Conservation (phyloP, 768 basidiomycete species). For the Dioszegia aurantiaca region DNA sequence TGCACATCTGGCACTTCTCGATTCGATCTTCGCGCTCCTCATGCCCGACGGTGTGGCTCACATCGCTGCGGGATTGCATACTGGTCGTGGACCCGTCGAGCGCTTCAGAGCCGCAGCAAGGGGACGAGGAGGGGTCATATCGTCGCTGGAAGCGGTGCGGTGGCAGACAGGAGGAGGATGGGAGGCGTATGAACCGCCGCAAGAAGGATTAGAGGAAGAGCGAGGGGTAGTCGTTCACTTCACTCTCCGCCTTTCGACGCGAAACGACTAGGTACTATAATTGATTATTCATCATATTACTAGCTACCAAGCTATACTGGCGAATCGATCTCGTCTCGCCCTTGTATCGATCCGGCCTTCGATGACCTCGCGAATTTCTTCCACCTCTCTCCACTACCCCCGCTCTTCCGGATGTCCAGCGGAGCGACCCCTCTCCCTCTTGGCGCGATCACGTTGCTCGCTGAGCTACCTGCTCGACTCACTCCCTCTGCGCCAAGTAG, state of each 20-base stretch:
- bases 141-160: constrained; percentile 26
- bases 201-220: constrained; percentile 33
- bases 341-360: constrained; percentile 8
- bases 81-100: constrained; percentile 46
- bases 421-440: constrained; percentile 8
- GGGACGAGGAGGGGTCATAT: constrained; percentile 20
- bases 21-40: constrained; percentile 33
- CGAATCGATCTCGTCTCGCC: constrained; percentile 7
- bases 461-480: constrained; percentile 1
- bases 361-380: constrained; percentile 19
- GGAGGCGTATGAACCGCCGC: constrained; percentile 22
- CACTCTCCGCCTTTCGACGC: constrained; percentile 8
- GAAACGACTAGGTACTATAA: not conserved
- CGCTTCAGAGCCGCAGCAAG: constrained; percentile 32
- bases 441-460: not conserved
- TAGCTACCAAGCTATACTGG: not conserved
- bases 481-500: constrained; percentile 12
- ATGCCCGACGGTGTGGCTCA: constrained; percentile 31
- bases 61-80: constrained; percentile 47
- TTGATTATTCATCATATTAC: not conserved
- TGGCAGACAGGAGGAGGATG: constrained; percentile 34
- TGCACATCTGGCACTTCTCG: constrained; percentile 38
- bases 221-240: constrained; percentile 43
- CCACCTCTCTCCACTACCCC: constrained; percentile 25
- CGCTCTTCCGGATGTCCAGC: constrained; percentile 7